Base-by-base conservation (phyloP, 169 alveolate species). In the Cryptosporidium sp. region DNA sequence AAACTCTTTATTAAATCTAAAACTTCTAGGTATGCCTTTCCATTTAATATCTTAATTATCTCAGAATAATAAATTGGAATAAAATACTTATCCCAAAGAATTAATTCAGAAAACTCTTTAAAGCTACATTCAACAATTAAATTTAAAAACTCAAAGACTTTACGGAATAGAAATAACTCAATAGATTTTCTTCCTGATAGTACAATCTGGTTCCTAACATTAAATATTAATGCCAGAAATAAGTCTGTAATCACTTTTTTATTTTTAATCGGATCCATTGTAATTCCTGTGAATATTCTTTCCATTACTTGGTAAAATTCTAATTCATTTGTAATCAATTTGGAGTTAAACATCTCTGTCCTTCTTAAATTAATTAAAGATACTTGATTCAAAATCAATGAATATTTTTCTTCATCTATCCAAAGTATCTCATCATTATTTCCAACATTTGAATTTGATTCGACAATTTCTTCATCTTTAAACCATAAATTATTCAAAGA, bases 301-400 rank as follows among this genome's bases (percentile, higher is more conserved):
- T 55, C 86, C 48, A 59, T 26, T 14, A 52, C 51, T 9, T 52
- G 59, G 12, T 39, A 55, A 14, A 52, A 52, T 16, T 52, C 68
- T 37, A 73, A 73, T 35, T 55, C 51, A 39, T 12, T 33, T 26
- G 70, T 73, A 16, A 73, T 55, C 35, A 73, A 18, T 59, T 73
- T 62, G 0, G 86, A 73, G 50, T 73, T 73, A 12, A 51, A 18
- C 16, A 26, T 59, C 1, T 73, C 86, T 33, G 55, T 59, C 21
- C 52, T 73, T 73, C 86, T 73, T 73, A 73, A 59, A 21, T 55
- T 73, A 31, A 62, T 26, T 59, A 73, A 10, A 12, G 86, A 73
- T 26, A 73, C 31, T 10, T 73, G 69, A 59, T n/a, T 73, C 68
- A 31, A 14, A 31, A 73, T 33, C 1, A 33, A 58, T 7, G 43